A percentile compares a stretch with the other conserved stretches of the same genome.
Evolutionary conservation across 2,329 filamentous ascomycete genomes (phyloP).

Genomic region (Fusarium piperis): DNA sequence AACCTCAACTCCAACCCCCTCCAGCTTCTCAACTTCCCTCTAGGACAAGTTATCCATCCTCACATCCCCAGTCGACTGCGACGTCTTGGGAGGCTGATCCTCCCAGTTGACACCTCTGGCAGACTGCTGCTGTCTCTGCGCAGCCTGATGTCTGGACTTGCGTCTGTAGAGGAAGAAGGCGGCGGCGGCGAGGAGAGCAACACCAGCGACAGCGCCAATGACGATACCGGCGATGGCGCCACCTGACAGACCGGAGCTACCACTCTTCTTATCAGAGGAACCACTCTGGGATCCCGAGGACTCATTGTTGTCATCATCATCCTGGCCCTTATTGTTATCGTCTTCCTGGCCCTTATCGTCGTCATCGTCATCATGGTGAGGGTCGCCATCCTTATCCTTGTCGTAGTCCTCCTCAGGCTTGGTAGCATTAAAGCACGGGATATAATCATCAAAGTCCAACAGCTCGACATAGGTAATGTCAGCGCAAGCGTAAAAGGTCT

Average conservation of each 20-base stretch:
- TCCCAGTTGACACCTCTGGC: conserved; percentile 40
- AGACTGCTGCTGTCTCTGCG: conserved; percentile 38
- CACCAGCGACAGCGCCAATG: conserved; percentile 72
- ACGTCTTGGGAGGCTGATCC: conserved; percentile 22
- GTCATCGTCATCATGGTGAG: conserved; percentile 14
- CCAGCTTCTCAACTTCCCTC: not conserved
- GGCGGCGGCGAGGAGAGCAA: conserved; percentile 66
- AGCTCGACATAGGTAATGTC: conserved; percentile 57
- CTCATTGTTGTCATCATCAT: conserved; percentile 8
- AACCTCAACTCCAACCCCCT: not conserved
- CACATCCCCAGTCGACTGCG: conserved; percentile 26
- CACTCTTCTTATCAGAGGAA: conserved; percentile 17
- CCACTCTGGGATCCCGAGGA: conserved; percentile 2
- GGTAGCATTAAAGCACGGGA: conserved; percentile 57
- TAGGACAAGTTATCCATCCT: conserved; percentile 30
- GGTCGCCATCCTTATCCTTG: not conserved
- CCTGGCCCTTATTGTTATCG: conserved; percentile 8
- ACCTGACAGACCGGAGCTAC: conserved; percentile 45
- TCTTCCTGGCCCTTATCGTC: conserved; percentile 14
- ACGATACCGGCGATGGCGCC: conserved; percentile 80
- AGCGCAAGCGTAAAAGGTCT: conserved; percentile 60
- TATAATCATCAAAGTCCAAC: conserved; percentile 44
- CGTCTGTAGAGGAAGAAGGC: conserved; percentile 64
- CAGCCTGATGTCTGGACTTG: conserved; percentile 40
- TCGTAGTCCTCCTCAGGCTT: conserved; percentile 30